phyloP scores from a whole-genome alignment of 108 stramenopile species.

The Nitzschia sp. region DNA sequence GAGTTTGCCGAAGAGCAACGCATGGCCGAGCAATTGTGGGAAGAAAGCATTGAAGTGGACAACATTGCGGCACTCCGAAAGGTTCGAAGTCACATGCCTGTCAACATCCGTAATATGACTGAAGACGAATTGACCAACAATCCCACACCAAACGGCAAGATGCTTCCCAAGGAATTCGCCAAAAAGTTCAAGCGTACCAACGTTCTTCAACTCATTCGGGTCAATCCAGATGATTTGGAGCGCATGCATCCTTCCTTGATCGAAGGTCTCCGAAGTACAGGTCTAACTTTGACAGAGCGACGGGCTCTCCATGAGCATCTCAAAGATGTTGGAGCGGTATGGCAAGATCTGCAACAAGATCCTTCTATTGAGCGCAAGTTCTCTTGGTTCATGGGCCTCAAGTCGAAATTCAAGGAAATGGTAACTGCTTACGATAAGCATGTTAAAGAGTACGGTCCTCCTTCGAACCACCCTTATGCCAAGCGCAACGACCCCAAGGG shows the following conservation, averaged over 20 bases:
- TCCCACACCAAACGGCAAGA: conserved; percentile 42
- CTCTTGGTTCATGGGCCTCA: conserved; percentile 34
- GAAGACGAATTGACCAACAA: conserved; percentile 32
- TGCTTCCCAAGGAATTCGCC: conserved; percentile 32
- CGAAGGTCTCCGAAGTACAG: conserved; percentile 41
- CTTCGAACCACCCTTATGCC: conserved; percentile 39
- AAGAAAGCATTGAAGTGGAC: conserved; percentile 24
- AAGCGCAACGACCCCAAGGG: conserved; percentile 31
- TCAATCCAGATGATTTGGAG: conserved; percentile 39
- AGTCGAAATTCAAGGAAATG: conserved; percentile 40
- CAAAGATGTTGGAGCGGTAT: conserved; percentile 21
- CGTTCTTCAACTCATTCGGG: conserved; percentile 43
- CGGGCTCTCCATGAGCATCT: conserved; percentile 47
- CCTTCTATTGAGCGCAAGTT: conserved; percentile 32
- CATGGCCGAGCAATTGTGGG: conserved; percentile 36
- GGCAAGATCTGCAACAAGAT: conserved; percentile 22
- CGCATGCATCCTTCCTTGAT: conserved; percentile 44
- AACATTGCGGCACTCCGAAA: conserved; percentile 33
- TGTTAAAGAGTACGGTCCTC: conserved; percentile 40
- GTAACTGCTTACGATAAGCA: conserved; percentile 25
- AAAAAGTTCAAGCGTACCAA: conserved; percentile 52
- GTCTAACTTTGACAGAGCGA: conserved; percentile 49
- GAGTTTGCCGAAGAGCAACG: conserved; percentile 39
- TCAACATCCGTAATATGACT: conserved; percentile 31
- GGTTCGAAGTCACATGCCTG: conserved; percentile 44